Evolutionary conservation across 169 alveolate species (phyloP).

Genomic region (Plasmodium ovale): DNA sequence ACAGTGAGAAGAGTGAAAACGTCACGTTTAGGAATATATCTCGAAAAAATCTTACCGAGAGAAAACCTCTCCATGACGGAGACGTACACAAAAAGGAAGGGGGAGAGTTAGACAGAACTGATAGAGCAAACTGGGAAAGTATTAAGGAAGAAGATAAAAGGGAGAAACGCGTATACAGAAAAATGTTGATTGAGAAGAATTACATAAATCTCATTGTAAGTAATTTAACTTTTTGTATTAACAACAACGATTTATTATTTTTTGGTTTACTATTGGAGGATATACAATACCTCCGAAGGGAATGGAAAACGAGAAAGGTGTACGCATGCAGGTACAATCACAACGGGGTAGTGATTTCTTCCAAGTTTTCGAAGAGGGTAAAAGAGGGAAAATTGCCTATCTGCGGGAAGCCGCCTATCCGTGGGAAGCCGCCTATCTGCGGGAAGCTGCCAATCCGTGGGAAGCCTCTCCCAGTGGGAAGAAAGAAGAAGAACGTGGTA

Average conservation of each 20-base stretch:
- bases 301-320: not conserved
- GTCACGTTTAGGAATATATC: not conserved
- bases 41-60: no score
- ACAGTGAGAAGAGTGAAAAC: not conserved
- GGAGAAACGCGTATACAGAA: not conserved
- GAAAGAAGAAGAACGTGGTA: conserved; percentile 15
- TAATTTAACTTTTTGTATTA: not conserved
- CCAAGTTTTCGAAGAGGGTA: conserved; percentile 17
- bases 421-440: no score
- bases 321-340: conserved; percentile 37
- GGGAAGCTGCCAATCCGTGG: no score
- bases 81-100: not conserved
- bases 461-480: not conserved
- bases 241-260: conserved; percentile 45
- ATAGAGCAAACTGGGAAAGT: not conserved
- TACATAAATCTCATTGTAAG: conserved; percentile 20
- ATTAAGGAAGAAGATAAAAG: not conserved
- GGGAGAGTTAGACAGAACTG: not conserved
- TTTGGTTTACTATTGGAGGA: conserved; percentile 13
- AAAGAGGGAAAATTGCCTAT: no score
- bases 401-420: no score
- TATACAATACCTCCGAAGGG: not conserved
- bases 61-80: no score
- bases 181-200: not conserved
- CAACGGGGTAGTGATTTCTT: conserved; percentile 28